phyloP scores from a whole-genome alignment of 345 rosid species.

The Brassica napus region Da-Ae NC_063451.1:39939501-39940000 shows the following conservation, averaged over 20 bases:
- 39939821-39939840: background rate
- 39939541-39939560: background rate
- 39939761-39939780: background rate
- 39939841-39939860: background rate
- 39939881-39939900: background rate
- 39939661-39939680: too few relatives aligned
- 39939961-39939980: background rate
- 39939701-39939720: background rate
- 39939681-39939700: too few relatives aligned
- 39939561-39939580: background rate
- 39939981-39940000: background rate
- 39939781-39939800: background rate
- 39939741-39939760: background rate
- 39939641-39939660: too few relatives aligned
- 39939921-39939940: background rate
- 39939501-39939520: background rate
- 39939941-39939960: background rate
- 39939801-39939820: background rate
- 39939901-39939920: background rate
- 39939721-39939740: background rate
- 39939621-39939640: too few relatives aligned
- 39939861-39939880: background rate
- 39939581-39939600: background rate
- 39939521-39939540: background rate
- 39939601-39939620: too few relatives aligned